Conservation (phyloP, 345 rosid genomes). For the Pelargonium nanum region DNA sequence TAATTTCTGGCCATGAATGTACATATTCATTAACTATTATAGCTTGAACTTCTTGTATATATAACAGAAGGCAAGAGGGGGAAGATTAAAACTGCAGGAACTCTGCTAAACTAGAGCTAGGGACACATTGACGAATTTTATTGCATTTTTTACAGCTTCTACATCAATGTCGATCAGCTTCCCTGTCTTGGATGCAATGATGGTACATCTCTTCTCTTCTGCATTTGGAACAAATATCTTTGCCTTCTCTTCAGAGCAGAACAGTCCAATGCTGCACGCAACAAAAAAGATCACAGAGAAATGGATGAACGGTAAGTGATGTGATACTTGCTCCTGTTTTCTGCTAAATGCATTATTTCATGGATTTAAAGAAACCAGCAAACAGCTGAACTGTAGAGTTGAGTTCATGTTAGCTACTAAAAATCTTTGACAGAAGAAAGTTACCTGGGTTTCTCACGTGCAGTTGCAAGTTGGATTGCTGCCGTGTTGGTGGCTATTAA, state of each 20-base stretch:
- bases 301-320: background rate
- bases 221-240: constrained; percentile 55
- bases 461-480: constrained; percentile 83
- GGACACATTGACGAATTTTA: constrained; percentile 51
- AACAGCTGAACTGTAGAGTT: background rate
- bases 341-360: background rate
- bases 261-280: constrained; percentile 65
- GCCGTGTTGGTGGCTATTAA: constrained; percentile 85
- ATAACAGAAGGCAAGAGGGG: background rate
- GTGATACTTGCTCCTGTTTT: background rate
- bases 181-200: constrained; percentile 60
- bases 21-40: background rate
- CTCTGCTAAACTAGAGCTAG: constrained; percentile 54
- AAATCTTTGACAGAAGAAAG: background rate
- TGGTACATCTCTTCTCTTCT: constrained; percentile 54
- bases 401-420: background rate
- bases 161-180: constrained; percentile 50
- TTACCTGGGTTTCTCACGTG: constrained; percentile 68
- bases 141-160: constrained; percentile 44
- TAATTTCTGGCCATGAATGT: background rate
- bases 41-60: background rate
- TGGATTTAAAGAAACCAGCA: background rate
- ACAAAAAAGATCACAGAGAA: background rate
- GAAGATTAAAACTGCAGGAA: background rate
- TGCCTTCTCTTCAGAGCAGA: constrained; percentile 64